phyloP scores from a whole-genome alignment of 2,329 filamentous ascomycete species.

The Bipolaris cookei region DNA sequence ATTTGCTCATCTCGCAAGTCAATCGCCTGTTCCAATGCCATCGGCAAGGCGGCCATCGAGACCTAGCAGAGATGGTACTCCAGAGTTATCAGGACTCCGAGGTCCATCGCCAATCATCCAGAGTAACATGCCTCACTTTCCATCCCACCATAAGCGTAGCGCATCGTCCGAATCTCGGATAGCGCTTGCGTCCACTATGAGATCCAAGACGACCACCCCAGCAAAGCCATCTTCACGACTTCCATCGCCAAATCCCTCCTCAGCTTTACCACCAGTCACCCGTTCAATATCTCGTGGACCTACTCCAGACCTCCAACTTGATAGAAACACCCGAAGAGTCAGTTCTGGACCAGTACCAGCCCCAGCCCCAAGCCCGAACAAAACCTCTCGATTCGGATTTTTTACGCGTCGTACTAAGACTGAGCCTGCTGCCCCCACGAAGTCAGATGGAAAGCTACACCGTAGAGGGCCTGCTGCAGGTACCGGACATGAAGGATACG shows the following conservation, averaged over 20 bases:
- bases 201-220: constrained; percentile 34
- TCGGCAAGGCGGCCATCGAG: constrained; percentile 55
- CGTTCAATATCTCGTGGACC: constrained; percentile 40
- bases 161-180: constrained; percentile 55
- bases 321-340: constrained; percentile 40
- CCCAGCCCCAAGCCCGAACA: constrained; percentile 57
- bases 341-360: constrained; percentile 53
- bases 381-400: constrained; percentile 74
- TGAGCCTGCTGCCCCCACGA: constrained; percentile 60
- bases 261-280: constrained; percentile 32
- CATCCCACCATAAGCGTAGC: constrained; percentile 58
- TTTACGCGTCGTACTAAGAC: constrained; percentile 77
- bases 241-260: constrained; percentile 48
- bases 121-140: constrained; percentile 60
- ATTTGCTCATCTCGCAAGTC: constrained; percentile 66
- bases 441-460: constrained; percentile 60
- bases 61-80: constrained; percentile 56
- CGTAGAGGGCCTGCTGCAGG: constrained; percentile 84
- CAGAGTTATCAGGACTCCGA: constrained; percentile 52
- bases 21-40: constrained; percentile 56
- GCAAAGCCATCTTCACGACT: constrained; percentile 46
- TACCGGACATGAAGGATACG: constrained; percentile 92
- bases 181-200: constrained; percentile 23
- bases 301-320: constrained; percentile 51
- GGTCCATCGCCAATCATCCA: constrained; percentile 61